Conservation (phyloP, 805 yeast genomes). For the Teunomyces cretensis region DNA sequence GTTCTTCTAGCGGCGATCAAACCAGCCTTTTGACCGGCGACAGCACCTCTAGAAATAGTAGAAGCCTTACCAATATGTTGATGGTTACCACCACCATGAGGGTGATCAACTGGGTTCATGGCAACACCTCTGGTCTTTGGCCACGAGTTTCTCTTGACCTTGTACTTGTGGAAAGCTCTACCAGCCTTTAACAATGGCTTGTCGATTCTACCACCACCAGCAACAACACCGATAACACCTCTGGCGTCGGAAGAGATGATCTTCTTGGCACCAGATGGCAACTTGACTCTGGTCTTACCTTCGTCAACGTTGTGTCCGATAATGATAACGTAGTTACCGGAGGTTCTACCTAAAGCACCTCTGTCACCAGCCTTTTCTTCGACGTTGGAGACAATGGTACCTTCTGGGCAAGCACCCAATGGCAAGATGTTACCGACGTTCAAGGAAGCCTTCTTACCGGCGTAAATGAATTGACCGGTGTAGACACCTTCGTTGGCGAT, state of each 20-base stretch:
- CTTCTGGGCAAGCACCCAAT: conserved; percentile 96
- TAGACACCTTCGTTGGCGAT: conserved; percentile 99
- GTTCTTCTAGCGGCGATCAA: conserved; percentile 99
- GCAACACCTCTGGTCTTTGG: conserved; percentile 99
- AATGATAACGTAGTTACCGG: conserved; percentile 98
- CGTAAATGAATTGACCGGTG: conserved; percentile 99
- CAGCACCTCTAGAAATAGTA: conserved; percentile 98
- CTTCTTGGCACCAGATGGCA: conserved; percentile 99
- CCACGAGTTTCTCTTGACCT: conserved; percentile 99
- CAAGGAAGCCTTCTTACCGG: conserved; percentile 97
- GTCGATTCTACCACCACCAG: conserved; percentile 99
- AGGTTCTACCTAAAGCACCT: conserved; percentile 99
- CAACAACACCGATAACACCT: conserved; percentile 99
- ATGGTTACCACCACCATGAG: conserved; percentile 99
- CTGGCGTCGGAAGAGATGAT: conserved; percentile 92
- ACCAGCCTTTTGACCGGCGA: conserved; percentile 99
- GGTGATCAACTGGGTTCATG: conserved; percentile 99
- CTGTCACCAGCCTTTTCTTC: conserved; percentile 99
- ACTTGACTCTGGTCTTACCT: conserved; percentile 98
- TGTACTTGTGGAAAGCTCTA: conserved; percentile 99
- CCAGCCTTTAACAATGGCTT: conserved; percentile 99
- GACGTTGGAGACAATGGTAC: conserved; percentile 97
- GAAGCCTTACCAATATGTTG: conserved; percentile 99
- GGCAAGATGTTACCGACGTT: conserved; percentile 97
- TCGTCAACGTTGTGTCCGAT: conserved; percentile 99